Percentiles rank a stretch among this genome's conserved stretches.
These are phyloP conservation scores for Coprinopsis marcescibilis DNA, from an alignment of 768 basidiomycete species.

Conservation along the genomic window DNA sequence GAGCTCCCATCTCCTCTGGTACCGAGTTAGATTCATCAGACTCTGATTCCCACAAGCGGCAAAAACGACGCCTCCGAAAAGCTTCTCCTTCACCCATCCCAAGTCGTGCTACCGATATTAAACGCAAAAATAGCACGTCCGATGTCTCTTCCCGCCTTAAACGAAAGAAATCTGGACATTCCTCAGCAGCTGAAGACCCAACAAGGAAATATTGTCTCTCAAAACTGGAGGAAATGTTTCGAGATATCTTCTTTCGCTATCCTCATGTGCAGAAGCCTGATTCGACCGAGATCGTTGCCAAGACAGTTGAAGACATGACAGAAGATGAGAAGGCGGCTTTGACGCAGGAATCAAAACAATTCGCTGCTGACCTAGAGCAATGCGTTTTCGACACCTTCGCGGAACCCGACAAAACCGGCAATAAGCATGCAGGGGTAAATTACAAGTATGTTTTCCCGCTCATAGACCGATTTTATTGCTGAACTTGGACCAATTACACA, in stretches of 20 bases:
- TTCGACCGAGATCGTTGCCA: slow-evolving; percentile 24
- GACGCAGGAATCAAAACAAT: slow-evolving; percentile 52
- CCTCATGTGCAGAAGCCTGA: slow-evolving; percentile 43
- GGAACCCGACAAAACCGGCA: slow-evolving; percentile 70
- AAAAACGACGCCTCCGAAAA: slow-evolving; percentile 25
- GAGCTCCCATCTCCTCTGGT: slow-evolving; percentile 24
- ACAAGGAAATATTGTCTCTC: slow-evolving; percentile 74
- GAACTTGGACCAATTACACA: slow-evolving; percentile 22
- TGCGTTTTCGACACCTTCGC: slow-evolving; percentile 71
- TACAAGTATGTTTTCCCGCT: slow-evolving; percentile 58
- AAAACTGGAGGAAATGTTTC: slow-evolving; percentile 69
- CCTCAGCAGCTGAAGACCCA: slow-evolving; percentile 55
- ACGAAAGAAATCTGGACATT: slow-evolving; percentile 18
- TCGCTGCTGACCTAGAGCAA: slow-evolving; percentile 68
- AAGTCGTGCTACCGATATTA: slow-evolving; percentile 29
- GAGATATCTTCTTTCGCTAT: slow-evolving; percentile 66
- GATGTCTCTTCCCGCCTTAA: slow-evolving; percentile 18
- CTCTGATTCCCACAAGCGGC: slow-evolving; percentile 16
- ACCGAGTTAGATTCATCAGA: slow-evolving; percentile 36
- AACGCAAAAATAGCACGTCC: slow-evolving; percentile 48
- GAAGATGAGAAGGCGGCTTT: slow-evolving; percentile 55
- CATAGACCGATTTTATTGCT: slow-evolving; percentile 7
- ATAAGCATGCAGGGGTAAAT: slow-evolving; percentile 58
- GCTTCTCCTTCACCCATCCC: slow-evolving; percentile 25
- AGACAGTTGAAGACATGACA: slow-evolving; percentile 48